Evolutionary conservation across 164 flowering plant species (phyloP).

Genomic region (Sextonia rubra): DNA sequence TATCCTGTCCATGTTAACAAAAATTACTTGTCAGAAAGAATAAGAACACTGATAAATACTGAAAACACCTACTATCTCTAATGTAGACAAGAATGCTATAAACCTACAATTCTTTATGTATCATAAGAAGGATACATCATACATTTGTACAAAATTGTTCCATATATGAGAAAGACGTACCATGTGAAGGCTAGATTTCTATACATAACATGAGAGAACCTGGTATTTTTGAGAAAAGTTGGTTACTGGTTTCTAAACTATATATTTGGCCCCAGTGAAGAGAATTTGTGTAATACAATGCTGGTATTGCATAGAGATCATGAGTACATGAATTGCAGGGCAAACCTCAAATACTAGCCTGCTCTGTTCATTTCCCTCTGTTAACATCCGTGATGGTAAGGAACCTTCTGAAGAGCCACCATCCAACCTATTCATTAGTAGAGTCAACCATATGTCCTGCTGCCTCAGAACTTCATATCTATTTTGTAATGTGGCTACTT

Average conservation of each 20-base stretch:
- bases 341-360: constrained; percentile 4
- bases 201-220: neutral
- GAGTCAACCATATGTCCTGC: neutral
- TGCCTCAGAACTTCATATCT: neutral
- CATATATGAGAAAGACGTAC: neutral
- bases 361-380: neutral
- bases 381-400: neutral
- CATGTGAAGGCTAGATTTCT: neutral
- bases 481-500: neutral
- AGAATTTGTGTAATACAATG: neutral
- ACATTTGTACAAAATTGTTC: neutral
- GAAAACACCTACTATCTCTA: neutral
- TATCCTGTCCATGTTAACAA: constrained; percentile 6
- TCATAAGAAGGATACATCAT: neutral
- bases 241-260: too few relatives aligned
- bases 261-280: too few relatives aligned
- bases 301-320: neutral
- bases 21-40: neutral
- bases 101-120: neutral
- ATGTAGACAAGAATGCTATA: neutral
- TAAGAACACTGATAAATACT: neutral
- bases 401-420: constrained; percentile 4
- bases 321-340: neutral
- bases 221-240: neutral
- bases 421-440: neutral